Conservation (phyloP, 2,329 filamentous ascomycete genomes). For the Xylariaceae sp. region DNA sequence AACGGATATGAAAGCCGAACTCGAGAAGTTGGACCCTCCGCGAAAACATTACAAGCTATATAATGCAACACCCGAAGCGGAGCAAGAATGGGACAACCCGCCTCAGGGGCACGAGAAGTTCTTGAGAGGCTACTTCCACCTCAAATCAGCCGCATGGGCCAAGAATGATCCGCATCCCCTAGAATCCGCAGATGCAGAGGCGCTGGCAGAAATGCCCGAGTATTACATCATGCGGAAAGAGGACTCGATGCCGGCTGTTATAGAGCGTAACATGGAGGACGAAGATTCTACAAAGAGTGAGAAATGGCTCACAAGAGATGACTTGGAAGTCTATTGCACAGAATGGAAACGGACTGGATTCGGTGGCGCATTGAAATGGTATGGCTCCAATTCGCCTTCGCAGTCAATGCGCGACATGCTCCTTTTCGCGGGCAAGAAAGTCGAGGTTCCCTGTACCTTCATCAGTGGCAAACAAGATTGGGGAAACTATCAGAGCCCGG, state of each 20-base stretch:
- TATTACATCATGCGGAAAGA: conserved; percentile 66
- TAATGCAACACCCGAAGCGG: conserved; percentile 51
- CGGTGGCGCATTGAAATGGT: conserved; percentile 67
- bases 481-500: conserved; percentile 67
- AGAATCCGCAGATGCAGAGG: conserved; percentile 52
- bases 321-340: conserved; percentile 56
- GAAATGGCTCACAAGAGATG: conserved; percentile 57
- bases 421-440: conserved; percentile 57
- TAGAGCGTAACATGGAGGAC: conserved; percentile 52
- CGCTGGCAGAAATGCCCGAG: conserved; percentile 59
- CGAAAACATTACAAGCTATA: conserved; percentile 71
- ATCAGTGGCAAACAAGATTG: conserved; percentile 63
- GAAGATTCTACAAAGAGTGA: conserved; percentile 45
- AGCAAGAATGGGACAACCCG: conserved; percentile 42
- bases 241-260: conserved; percentile 56
- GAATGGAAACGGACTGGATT: conserved; percentile 64
- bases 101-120: conserved; percentile 50
- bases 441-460: conserved; percentile 60
- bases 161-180: conserved; percentile 54
- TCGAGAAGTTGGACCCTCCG: conserved; percentile 53
- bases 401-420: conserved; percentile 49
- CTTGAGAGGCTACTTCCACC: conserved; percentile 64
- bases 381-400: conserved; percentile 56
- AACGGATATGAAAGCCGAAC: conserved; percentile 52
- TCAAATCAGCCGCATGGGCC: conserved; percentile 63